Evolutionary conservation across 2,329 filamentous ascomycete genomes (phyloP).

Genomic region (Pyricularia pennisetigena): DNA sequence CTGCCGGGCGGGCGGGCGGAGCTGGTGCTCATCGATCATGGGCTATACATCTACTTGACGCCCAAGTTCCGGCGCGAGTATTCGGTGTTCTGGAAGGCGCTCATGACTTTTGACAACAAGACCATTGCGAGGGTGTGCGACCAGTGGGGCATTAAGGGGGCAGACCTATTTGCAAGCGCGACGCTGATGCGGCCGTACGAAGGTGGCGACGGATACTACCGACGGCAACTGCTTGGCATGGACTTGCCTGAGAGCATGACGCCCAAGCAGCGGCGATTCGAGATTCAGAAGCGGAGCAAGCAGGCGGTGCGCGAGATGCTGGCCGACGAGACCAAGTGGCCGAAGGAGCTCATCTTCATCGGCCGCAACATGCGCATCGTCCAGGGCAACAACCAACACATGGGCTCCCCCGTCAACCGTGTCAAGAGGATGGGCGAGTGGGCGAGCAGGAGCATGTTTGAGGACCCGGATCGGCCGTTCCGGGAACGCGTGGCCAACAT

Average conservation of each 20-base stretch:
- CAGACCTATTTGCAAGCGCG: slow-evolving; percentile 84
- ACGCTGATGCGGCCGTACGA: slow-evolving; percentile 87
- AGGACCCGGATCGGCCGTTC: slow-evolving; percentile 56
- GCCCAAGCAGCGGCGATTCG: slow-evolving; percentile 67
- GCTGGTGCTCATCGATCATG: slow-evolving; percentile 93
- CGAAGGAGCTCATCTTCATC: slow-evolving; percentile 85
- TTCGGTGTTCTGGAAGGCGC: slow-evolving; percentile 81
- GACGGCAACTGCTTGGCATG: slow-evolving; percentile 49
- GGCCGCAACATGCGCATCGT: slow-evolving; percentile 88
- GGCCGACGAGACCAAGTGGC: slow-evolving; percentile 79
- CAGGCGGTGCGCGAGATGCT: slow-evolving; percentile 59
- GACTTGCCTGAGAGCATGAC: slow-evolving; percentile 49
- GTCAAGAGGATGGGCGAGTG: slow-evolving; percentile 90
- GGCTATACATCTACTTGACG: slow-evolving; percentile 87
- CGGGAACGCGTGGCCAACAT: slow-evolving; percentile 57
- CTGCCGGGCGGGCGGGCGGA: slow-evolving; percentile 74
- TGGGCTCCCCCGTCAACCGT: slow-evolving; percentile 82
- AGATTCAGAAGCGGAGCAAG: slow-evolving; percentile 81
- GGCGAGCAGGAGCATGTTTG: slow-evolving; percentile 76
- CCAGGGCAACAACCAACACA: slow-evolving; percentile 84
- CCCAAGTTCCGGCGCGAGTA: slow-evolving; percentile 80
- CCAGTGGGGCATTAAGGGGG: slow-evolving; percentile 79
- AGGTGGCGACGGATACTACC: slow-evolving; percentile 64
- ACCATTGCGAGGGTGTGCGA: slow-evolving; percentile 63
- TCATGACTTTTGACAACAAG: slow-evolving; percentile 87